These are phyloP conservation scores for Pichia sp. DNA, from an alignment of 1,139 yeast genomes.

Conservation along the genomic window DNA sequence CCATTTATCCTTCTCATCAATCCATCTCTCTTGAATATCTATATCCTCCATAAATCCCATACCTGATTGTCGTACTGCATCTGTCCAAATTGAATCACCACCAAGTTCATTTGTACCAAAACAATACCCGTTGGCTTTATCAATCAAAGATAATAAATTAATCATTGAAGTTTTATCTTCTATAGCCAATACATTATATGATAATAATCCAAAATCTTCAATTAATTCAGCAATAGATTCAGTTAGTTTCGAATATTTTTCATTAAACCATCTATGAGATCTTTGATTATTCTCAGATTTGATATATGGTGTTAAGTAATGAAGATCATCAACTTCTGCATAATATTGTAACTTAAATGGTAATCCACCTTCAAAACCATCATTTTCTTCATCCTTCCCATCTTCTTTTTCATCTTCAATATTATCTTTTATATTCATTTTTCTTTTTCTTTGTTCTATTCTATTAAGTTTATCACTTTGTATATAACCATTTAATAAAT, in stretches of 20 bases:
- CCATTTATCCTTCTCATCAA: constrained; percentile 72
- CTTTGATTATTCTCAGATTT: constrained; percentile 54
- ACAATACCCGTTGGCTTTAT: constrained; percentile 88
- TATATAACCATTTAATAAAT: constrained; percentile 58
- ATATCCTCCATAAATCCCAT: constrained; percentile 43
- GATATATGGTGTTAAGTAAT: constrained; percentile 59
- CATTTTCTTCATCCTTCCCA: constrained; percentile 27
- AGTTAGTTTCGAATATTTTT: constrained; percentile 60
- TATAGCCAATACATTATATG: constrained; percentile 82
- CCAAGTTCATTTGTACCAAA: constrained; percentile 92
- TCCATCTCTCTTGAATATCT: constrained; percentile 94
- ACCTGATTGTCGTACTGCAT: constrained; percentile 67
- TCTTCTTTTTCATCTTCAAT: constrained; percentile 6
- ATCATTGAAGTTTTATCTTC: constrained; percentile 94
- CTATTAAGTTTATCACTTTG: constrained; percentile 27
- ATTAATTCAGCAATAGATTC: constrained; percentile 77
- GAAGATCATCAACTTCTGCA: constrained; percentile 85
- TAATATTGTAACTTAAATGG: constrained; percentile 81
- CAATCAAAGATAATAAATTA: constrained; percentile 64
- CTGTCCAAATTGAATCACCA: constrained; percentile 95
- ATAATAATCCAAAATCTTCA: constrained; percentile 80
- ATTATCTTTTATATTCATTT: background rate
- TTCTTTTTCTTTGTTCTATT: constrained; percentile 17
- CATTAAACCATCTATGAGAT: constrained; percentile 25
- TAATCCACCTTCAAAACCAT: constrained; percentile 32